Evolutionary conservation across 148 eudicot genomes (phyloP).

Genomic region (Diospyros kaki): DNA sequence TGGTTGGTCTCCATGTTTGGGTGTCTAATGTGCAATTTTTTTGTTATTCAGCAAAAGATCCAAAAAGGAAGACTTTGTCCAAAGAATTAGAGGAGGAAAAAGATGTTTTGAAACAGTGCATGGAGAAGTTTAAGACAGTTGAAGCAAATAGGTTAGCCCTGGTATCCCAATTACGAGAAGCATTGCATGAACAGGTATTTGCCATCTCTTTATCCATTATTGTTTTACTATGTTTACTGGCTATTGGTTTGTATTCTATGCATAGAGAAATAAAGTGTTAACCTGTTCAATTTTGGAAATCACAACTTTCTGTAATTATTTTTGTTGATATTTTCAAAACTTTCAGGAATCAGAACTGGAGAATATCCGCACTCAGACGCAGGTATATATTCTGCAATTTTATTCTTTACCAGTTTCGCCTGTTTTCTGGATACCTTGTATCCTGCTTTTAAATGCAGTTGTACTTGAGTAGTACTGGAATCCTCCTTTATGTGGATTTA

Average conservation of each 20-base stretch:
- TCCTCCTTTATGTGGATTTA: not conserved
- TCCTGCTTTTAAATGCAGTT: no score
- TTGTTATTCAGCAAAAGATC: constrained; percentile 66
- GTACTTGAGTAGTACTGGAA: not conserved
- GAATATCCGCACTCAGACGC: constrained; percentile 81
- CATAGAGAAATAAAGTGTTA: not conserved
- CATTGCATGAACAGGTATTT: constrained; percentile 79
- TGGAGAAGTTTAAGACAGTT: constrained; percentile 73
- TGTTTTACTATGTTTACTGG: not conserved
- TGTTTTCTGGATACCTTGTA: not conserved
- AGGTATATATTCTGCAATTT: constrained; percentile 41
- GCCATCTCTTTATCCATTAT: not conserved
- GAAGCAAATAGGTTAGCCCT: constrained; percentile 81
- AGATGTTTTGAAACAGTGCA: constrained; percentile 53
- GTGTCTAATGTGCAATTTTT: constrained; percentile 19
- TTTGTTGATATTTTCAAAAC: constrained; percentile 1
- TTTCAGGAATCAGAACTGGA: constrained; percentile 89
- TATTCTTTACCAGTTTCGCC: not conserved
- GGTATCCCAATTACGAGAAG: constrained; percentile 72
- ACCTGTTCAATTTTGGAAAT: not conserved
- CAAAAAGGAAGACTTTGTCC: constrained; percentile 64
- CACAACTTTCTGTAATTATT: no score
- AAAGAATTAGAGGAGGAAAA: constrained; percentile 83
- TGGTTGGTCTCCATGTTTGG: constrained; percentile 4
- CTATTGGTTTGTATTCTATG: not conserved